A percentile compares a stretch with the other conserved stretches of the same genome.
Evolutionary conservation across 2,329 filamentous ascomycete species (phyloP).

Genomic region (Calonectria leucothoes): DNA sequence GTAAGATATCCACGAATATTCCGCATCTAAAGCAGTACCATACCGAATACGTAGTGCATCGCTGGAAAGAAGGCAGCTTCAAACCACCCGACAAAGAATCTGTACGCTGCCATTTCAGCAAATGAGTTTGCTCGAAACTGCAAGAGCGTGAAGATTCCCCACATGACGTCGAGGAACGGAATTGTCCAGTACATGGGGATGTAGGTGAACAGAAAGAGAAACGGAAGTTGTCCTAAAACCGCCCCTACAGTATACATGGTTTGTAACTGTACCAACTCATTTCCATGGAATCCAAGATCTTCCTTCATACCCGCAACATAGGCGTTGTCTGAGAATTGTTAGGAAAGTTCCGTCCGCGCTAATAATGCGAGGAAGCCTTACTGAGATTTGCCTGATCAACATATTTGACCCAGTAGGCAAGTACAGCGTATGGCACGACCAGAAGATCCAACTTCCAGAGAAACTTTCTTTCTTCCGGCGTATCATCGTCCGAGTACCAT

Average conservation of each 20-base stretch:
- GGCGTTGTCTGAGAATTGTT: conserved; percentile 56
- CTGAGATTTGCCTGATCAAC: conserved; percentile 21
- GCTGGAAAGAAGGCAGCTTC: conserved; percentile 46
- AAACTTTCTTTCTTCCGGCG: conserved; percentile 14
- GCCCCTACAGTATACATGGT: conserved; percentile 59
- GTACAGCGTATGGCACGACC: conserved; percentile 16
- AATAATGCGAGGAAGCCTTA: neutral
- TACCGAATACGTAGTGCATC: conserved; percentile 28
- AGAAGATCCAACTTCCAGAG: conserved; percentile 20
- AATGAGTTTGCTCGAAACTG: conserved; percentile 62
- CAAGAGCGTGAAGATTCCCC: conserved; percentile 67
- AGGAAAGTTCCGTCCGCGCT: neutral
- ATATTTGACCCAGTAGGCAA: conserved; percentile 22
- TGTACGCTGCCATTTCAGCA: conserved; percentile 62
- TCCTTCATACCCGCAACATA: conserved; percentile 66
- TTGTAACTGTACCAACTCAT: conserved; percentile 64
- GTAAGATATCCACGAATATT: neutral
- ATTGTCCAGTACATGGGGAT: conserved; percentile 61
- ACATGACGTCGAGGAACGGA: conserved; percentile 63
- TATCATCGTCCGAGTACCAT: conserved; percentile 23
- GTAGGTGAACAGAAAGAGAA: conserved; percentile 60
- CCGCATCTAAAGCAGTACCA: neutral
- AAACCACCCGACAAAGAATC: conserved; percentile 65
- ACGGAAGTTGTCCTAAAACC: conserved; percentile 62
- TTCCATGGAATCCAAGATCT: conserved; percentile 61